phyloP scores from a whole-genome alignment of 2,329 filamentous ascomycete genomes.

The Cytospora piceae region DNA sequence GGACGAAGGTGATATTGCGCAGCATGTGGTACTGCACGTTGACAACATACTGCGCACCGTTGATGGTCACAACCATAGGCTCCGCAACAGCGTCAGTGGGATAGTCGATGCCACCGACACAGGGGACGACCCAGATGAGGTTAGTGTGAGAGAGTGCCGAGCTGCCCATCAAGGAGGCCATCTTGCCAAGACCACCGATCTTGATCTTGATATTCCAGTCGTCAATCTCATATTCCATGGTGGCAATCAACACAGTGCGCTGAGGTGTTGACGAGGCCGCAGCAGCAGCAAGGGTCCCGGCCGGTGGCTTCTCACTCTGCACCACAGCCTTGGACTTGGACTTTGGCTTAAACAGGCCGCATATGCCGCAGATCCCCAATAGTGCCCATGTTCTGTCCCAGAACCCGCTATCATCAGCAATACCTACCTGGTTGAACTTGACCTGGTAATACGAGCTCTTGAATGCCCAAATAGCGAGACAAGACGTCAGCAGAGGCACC shows the following conservation, averaged over 20 bases:
- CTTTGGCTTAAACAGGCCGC: conserved; percentile 17
- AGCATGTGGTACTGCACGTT: conserved; percentile 66
- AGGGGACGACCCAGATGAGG: conserved; percentile 67
- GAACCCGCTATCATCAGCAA: conserved; percentile 39
- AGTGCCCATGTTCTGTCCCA: conserved; percentile 31
- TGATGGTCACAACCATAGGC: conserved; percentile 64
- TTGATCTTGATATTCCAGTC: conserved; percentile 74
- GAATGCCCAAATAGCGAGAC: conserved; percentile 56
- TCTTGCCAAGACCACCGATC: conserved; percentile 71
- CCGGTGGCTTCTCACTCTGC: conserved; percentile 31
- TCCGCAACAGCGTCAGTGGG: conserved; percentile 61
- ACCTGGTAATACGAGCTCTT: conserved; percentile 55
- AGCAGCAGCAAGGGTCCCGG: conserved; percentile 28
- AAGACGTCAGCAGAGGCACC: conserved; percentile 55
- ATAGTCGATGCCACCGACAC: conserved; percentile 67
- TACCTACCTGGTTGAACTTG: conserved; percentile 63
- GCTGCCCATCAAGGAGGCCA: conserved; percentile 70
- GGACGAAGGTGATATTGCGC: conserved; percentile 69
- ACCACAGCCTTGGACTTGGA: conserved; percentile 21
- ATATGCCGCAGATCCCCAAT: neutral
- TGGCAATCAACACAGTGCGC: conserved; percentile 34
- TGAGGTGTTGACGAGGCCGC: conserved; percentile 6
- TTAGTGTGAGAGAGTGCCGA: conserved; percentile 65
- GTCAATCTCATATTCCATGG: conserved; percentile 68
- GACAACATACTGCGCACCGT: conserved; percentile 63